Evolutionary conservation across 2,329 filamentous ascomycete species (phyloP), one percentile per base, ranked within the genome.

Genomic region (Cordyceps tenuipes): DNA sequence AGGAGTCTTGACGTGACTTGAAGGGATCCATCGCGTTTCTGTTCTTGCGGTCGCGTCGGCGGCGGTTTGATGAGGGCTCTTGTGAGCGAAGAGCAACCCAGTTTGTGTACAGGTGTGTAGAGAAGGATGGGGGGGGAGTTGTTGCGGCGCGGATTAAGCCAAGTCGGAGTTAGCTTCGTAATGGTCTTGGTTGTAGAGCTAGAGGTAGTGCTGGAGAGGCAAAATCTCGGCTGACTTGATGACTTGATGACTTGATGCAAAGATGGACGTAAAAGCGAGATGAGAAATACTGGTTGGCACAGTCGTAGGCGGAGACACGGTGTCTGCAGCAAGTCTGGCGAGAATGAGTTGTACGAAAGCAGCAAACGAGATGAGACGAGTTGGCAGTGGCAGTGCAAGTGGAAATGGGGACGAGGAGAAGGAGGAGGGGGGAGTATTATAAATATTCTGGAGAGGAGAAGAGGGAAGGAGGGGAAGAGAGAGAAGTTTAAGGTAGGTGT

Each of bases 21-120:
- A 74, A 74, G 63, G 67, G 66, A 60, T 67, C 71, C 68, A 75
- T 75, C 44, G 15, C 19, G 9, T 53, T n/a, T 29, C 3, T 19
- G 15, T 39, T 5, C 9, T 23, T 12, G 9, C n/a, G 6, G 2
- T 52, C 21, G 6, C 13, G 19, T 12, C 15, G 13, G 13, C 39
- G 39, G 39, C n/a, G 39, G 15, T 43, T 43, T 43, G 39, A 15
- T 43, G 39, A 43, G 39, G 5, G 39, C 12, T 15, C 12, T 26
- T 5, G 21, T 26, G 21, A 47, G 21, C 8, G 44, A 47, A 47
- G 15, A 43, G 39, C 6, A 43, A 43, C n/a, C n/a, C 29, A 6
- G 29, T 3, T 3, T 23, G 29, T 29, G 29, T 29, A 29, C 3
- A 29, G 29, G 29, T 29, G 17, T 17, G 48, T n/a, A 26, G 26